Conservation (phyloP, 2,329 filamentous ascomycete genomes). For the Fusarium pseudonygamai region DNA sequence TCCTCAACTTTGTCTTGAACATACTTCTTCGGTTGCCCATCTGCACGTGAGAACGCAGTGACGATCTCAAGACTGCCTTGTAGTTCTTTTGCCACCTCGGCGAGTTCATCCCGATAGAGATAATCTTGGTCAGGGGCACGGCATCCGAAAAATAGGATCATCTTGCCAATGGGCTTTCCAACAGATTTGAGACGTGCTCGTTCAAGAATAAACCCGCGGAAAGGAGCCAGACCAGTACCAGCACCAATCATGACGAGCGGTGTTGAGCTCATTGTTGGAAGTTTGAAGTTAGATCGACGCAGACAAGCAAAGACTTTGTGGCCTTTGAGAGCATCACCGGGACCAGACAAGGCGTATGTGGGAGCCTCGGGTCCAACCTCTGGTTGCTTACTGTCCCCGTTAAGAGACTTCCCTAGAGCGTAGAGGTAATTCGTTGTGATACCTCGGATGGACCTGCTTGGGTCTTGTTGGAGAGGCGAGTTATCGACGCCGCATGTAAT, state of each 20-base stretch:
- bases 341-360: conserved; percentile 27
- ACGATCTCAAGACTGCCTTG: conserved; percentile 28
- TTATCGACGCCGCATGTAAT: conserved; percentile 39
- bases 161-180: conserved; percentile 35
- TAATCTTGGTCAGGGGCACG: conserved; percentile 61
- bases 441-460: conserved; percentile 26
- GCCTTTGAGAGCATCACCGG: conserved; percentile 18
- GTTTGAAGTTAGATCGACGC: conserved; percentile 54
- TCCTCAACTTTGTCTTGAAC: conserved; percentile 52
- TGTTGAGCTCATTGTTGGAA: conserved; percentile 51
- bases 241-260: conserved; percentile 63
- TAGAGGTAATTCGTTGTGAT: conserved; percentile 44
- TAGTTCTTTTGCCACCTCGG: conserved; percentile 25
- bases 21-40: conserved; percentile 42
- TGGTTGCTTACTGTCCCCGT: not conserved
- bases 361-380: not conserved
- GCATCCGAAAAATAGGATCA: conserved; percentile 68
- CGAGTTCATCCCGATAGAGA: conserved; percentile 60
- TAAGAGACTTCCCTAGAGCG: conserved; percentile 25
- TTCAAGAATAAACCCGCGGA: conserved; percentile 43
- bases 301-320: conserved; percentile 37
- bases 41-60: conserved; percentile 31
- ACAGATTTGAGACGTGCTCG: conserved; percentile 33
- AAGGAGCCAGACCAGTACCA: conserved; percentile 60
- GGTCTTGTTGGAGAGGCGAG: conserved; percentile 22